Evolutionary conservation across 2,329 filamentous ascomycete species (phyloP), one percentile per base, ranked within the genome.

Genomic region (Zasmidium citrigriseum): DNA sequence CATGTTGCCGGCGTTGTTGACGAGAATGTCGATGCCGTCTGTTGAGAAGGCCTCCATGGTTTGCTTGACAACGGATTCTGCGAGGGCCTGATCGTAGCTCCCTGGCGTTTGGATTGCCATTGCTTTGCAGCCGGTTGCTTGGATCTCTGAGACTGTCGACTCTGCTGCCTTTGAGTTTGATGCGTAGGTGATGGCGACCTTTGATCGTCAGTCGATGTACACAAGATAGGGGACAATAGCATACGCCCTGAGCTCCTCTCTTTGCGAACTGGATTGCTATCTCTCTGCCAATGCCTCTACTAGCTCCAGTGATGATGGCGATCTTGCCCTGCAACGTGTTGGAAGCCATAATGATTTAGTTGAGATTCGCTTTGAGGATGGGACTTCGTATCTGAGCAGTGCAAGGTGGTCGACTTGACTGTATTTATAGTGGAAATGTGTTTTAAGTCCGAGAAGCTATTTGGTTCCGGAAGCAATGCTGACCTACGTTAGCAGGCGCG

Each of bases 211-310:
- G 14, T 44, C 10, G 12, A 23, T 18, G 7, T 21, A 5, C n/a
- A 7, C 20, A 46, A 7, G 10, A n/a, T 10, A 48, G 10, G 22
- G 20, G 9, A n/a, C 10, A 38, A 10, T n/a, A 38, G 47, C 52
- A 20, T 46, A 55, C 53, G 41, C 18, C 73, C 55, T 76, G 78
- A 52, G 78, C 78, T 29, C 78, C 80, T 53, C 76, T 73, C 29
- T 68, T 71, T n/a, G 79, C 80, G 9, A 83, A 67, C 55, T 81
- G 77, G 38, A 78, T 67, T 14, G 79, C 80, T 50, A 82, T 75
- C 47, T 72, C 76, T 24, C 73, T 75, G 12, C 81, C 81, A 12
- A 83, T 80, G 4, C 80, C 79, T 60, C 80, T 71, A n/a, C 77
- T 78, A 4, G 75, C 76, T 9, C 81, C 80, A 2, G 79, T 82